Evolutionary conservation across 345 rosid species (phyloP).

Genomic region (Eucalyptus dawsonii): DNA sequence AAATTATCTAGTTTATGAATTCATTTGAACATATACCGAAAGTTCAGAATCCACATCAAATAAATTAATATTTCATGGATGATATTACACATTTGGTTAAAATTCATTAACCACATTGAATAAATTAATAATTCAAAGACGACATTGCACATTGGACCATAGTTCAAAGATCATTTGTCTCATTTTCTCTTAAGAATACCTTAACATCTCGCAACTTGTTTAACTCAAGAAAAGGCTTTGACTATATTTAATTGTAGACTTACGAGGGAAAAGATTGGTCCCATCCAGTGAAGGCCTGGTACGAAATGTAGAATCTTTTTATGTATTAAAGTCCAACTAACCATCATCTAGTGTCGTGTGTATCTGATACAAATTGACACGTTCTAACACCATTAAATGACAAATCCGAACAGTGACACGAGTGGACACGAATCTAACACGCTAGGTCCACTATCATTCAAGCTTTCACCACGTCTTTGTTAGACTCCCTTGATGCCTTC

Average conservation of each 20-base stretch:
- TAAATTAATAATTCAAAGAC: too few species aligned
- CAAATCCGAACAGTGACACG: background rate
- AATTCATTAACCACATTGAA: too few species aligned
- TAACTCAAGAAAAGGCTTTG: background rate
- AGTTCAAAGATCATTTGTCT: background rate
- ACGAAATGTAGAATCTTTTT: background rate
- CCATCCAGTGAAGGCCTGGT: background rate
- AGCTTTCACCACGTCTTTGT: background rate
- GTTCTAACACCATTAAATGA: background rate
- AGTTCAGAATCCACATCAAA: fast-evolving
- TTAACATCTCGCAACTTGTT: background rate
- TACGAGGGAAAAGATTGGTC: background rate
- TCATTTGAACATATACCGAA: too few species aligned
- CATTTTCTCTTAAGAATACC: background rate
- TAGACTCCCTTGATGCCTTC: background rate
- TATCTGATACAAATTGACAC: background rate
- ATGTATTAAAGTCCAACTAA: background rate
- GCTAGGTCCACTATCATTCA: background rate
- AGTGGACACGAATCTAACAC: background rate
- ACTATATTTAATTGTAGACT: background rate
- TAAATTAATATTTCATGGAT: too few species aligned
- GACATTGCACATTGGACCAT: fast-evolving
- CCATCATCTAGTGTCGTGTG: background rate
- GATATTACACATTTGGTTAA: background rate
- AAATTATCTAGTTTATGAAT: too few species aligned